Base-by-base conservation (phyloP, 2,329 filamentous ascomycete species). In the Alternaria novae-zelandiae region DNA sequence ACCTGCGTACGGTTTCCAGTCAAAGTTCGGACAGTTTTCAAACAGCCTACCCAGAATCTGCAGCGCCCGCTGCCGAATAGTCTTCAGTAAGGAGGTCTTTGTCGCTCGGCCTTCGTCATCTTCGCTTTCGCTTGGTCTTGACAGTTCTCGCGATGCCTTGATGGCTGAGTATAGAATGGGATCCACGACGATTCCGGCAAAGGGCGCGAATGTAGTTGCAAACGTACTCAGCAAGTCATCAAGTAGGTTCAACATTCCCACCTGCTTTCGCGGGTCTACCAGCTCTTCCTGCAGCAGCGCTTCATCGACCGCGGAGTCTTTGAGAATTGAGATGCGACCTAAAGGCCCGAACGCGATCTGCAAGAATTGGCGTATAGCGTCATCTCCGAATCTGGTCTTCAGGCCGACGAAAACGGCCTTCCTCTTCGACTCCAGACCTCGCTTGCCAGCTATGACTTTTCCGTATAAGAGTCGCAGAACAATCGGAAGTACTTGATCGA, bases 201-300 rank as follows among this genome's bases (percentile, higher is more conserved):
- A 95, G 0, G 89, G 86, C 3, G 85, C 80, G 57, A 96, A 88
- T 57, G 90, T 90, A 6, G 87, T 88, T 57, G 94, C 93, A 36
- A 98, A 86, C 57, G 96, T 93, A 61, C 91, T 91, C 63, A 98
- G 89, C 77, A 98, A 88, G 11, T 95, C 89, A 63, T 94, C 90
- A 54, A 96, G 86, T 93, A 98, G 96, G 76, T 96, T 97, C 55
- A 97, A 83, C 76, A 97, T 89, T 83, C 96, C 96, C 62, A 96
- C 87, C 79, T 97, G 95, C 79, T 94, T 96, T 72, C 94, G 88
- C 11, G 87, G 81, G 15, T 88, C 86, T 25, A 94, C 81, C 12
- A 91, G 66, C 47, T 92, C 87, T 26, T 65, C 64, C n/a, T 68
- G 58, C 8, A 79, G 45, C 6, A 78, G 10, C 1, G 84, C 76